A percentile compares a stretch with the other conserved stretches of the same genome.
Evolutionary conservation across 257 asterid genomes (phyloP).

Genomic region (Sherardia arvensis): DNA sequence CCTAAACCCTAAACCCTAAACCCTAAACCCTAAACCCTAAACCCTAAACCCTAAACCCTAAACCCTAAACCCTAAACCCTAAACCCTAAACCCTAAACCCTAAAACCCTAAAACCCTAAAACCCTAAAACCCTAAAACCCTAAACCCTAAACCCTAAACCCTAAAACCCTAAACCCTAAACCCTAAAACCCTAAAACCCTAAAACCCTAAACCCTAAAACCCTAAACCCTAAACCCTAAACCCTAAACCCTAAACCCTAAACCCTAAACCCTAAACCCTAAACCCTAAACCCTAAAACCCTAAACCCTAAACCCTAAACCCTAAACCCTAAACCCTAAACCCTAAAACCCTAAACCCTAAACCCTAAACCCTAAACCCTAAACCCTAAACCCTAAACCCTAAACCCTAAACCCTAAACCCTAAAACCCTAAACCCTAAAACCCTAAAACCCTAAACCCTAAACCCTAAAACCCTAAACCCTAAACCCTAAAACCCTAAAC

Average conservation of each 20-base stretch:
- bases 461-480: constrained; percentile 22
- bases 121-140: too few species aligned
- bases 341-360: background rate
- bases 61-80: too few species aligned
- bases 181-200: too few species aligned
- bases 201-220: too few species aligned
- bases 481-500: constrained; percentile 14
- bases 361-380: constrained; percentile 12
- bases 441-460: constrained; percentile 16
- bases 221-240: too few species aligned
- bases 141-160: too few species aligned
- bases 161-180: too few species aligned
- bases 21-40: too few species aligned
- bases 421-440: constrained; percentile 13
- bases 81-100: too few species aligned
- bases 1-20: too few species aligned
- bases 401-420: constrained; percentile 12
- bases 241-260: constrained; percentile 6
- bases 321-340: constrained; percentile 3
- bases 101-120: too few species aligned
- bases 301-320: constrained; percentile 2
- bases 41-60: too few species aligned
- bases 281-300: constrained; percentile 18
- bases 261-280: constrained; percentile 13
- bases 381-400: constrained; percentile 15